Conservation (phyloP, 1,284 basidiomycete genomes). For the Rhodotorula sp. region DNA sequence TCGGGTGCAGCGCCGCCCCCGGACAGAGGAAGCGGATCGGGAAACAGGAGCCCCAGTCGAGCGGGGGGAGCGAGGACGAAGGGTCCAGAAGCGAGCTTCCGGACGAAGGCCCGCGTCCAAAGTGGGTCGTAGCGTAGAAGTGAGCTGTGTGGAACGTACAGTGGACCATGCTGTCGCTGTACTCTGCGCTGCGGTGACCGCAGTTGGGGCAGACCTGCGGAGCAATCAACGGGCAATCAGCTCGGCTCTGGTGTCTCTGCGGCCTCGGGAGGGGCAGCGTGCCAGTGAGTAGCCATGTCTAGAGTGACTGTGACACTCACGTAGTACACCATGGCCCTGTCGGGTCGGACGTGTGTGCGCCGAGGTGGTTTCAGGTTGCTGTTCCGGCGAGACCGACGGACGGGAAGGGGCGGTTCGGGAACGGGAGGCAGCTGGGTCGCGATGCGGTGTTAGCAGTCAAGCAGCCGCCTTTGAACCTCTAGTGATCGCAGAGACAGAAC, state of each 20-base stretch:
- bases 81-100: too few relatives aligned
- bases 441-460: too few relatives aligned
- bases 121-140: neutral
- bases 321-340: conserved; percentile 23
- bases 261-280: too few relatives aligned
- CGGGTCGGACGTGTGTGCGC: neutral
- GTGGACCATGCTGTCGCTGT: conserved; percentile 27
- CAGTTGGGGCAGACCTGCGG: conserved; percentile 33
- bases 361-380: neutral
- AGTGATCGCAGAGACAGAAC: too few relatives aligned
- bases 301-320: neutral
- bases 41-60: neutral
- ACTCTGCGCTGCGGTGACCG: conserved; percentile 14
- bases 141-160: conserved; percentile 12
- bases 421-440: too few relatives aligned
- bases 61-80: too few relatives aligned
- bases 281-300: too few relatives aligned
- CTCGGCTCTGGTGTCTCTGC: neutral
- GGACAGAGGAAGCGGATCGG: neutral
- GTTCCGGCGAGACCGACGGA: too few relatives aligned
- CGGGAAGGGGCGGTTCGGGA: neutral
- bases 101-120: too few relatives aligned
- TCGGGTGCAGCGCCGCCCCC: neutral
- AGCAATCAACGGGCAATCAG: neutral
- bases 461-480: too few relatives aligned